Evolutionary conservation across 2,329 filamentous ascomycete genomes (phyloP).

Genomic region (Pseudogymnoascus sp.): DNA sequence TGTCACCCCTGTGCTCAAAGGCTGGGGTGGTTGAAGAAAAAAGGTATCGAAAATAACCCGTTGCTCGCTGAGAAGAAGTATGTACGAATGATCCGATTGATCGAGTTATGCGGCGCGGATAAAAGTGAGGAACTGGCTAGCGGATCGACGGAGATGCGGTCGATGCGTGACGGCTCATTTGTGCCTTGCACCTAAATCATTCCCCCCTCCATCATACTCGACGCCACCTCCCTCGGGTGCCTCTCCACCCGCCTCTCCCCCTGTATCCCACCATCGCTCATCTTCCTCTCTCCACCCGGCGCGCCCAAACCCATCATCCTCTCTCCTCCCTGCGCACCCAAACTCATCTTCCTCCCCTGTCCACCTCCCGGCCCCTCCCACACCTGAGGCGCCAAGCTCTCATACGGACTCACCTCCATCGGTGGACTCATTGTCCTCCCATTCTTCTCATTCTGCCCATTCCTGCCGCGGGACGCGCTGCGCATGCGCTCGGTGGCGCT

Average conservation of each 20-base stretch:
- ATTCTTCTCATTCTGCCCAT: slow-evolving; percentile 26
- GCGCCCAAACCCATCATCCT: background rate
- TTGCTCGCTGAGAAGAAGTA: background rate
- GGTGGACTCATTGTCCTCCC: slow-evolving; percentile 21
- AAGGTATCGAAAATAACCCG: background rate
- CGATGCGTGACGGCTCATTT: background rate
- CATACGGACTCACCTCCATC: slow-evolving; percentile 24
- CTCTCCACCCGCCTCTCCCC: slow-evolving; percentile 18
- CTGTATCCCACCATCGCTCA: background rate
- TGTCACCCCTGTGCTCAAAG: background rate
- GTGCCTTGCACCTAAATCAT: slow-evolving; percentile 24
- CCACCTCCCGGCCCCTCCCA: slow-evolving; percentile 17
- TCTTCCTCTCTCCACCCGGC: slow-evolving; percentile 10
- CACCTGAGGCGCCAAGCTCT: slow-evolving; percentile 21
- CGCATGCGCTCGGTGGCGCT: slow-evolving; percentile 55
- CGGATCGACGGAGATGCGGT: background rate
- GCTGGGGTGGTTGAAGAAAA: background rate
- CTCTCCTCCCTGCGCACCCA: slow-evolving; percentile 12
- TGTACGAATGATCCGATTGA: background rate
- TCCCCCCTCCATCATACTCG: slow-evolving; percentile 28
- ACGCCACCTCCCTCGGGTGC: slow-evolving; percentile 27
- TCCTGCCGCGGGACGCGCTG: slow-evolving; percentile 50
- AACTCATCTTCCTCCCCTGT: slow-evolving; percentile 10
- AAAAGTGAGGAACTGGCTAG: background rate
- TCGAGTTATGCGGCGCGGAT: background rate